phyloP scores from a whole-genome alignment of 176 grass and related monocot genomes.

The Canna indica region DNA sequence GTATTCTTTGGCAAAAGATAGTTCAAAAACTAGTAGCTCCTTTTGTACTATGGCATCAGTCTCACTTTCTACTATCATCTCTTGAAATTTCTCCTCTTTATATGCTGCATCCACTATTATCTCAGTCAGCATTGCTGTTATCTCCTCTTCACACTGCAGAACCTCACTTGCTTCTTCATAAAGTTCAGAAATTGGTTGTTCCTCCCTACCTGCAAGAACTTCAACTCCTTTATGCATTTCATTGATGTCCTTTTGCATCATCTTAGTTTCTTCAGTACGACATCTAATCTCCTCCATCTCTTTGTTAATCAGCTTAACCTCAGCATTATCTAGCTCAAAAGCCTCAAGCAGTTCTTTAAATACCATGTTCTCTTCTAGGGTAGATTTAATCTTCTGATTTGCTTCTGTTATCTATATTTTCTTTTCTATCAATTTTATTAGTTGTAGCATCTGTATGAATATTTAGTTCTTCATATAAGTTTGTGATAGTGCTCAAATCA shows the following conservation, averaged over 20 bases:
- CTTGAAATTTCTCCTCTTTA: constrained; percentile 50
- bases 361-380: too few species aligned
- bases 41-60: too few species aligned
- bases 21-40: constrained; percentile 36
- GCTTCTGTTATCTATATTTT: too few species aligned
- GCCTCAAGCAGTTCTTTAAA: constrained; percentile 42
- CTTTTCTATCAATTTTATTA: too few species aligned
- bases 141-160: constrained; percentile 38
- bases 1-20: constrained; percentile 29
- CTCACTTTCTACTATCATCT: constrained; percentile 48
- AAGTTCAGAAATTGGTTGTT: constrained; percentile 26
- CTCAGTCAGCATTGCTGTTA: constrained; percentile 40
- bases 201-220: constrained; percentile 26
- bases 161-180: constrained; percentile 30
- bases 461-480: too few species aligned
- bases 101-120: constrained; percentile 35
- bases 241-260: constrained; percentile 27
- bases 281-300: constrained; percentile 44
- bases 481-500: too few species aligned
- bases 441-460: too few species aligned
- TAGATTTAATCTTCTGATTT: too few species aligned
- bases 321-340: constrained; percentile 47
- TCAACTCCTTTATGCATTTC: too few species aligned
- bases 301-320: constrained; percentile 39
- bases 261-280: constrained; percentile 30